Evolutionary conservation across 768 basidiomycete genomes (phyloP).

Genomic region (Suillus discolor): DNA sequence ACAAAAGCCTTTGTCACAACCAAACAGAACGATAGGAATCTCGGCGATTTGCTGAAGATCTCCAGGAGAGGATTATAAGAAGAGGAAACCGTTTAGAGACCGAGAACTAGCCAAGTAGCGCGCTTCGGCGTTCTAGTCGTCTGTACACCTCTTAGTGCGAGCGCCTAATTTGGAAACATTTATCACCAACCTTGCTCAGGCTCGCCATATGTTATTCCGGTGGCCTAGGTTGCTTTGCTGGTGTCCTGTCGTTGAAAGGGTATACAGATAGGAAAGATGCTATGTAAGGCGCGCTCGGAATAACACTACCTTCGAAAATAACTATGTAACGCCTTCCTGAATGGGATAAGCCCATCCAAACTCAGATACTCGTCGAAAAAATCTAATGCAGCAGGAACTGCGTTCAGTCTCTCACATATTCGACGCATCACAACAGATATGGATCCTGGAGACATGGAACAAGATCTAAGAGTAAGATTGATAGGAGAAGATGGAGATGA

Average conservation of each 20-base stretch:
- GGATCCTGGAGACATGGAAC: conserved; percentile 31
- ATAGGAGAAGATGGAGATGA: conserved; percentile 55
- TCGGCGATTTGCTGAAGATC: conserved; percentile 58
- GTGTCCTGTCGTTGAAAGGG: no score
- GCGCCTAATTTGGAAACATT: no score
- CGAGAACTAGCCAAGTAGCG: background rate
- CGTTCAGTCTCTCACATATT: no score
- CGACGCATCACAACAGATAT: conserved; percentile 17
- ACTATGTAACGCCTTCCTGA: no score
- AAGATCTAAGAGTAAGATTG: conserved; percentile 45
- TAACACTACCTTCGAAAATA: no score
- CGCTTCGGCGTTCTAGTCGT: conserved; percentile 22
- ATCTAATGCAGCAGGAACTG: conserved; percentile 34
- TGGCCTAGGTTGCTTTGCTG: no score
- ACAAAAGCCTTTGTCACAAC: no score
- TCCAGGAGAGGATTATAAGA: conserved; percentile 43
- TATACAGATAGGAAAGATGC: no score
- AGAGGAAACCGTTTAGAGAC: conserved; percentile 2
- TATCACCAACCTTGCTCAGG: no score
- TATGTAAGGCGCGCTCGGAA: no score
- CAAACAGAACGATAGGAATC: conserved; percentile 51
- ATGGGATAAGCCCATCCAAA: background rate
- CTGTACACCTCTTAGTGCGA: no score
- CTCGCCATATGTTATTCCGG: no score
- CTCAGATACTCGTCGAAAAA: conserved; percentile 23